Evolutionary conservation across 805 yeast species (phyloP).

Genomic region (Candida gorgasii): DNA sequence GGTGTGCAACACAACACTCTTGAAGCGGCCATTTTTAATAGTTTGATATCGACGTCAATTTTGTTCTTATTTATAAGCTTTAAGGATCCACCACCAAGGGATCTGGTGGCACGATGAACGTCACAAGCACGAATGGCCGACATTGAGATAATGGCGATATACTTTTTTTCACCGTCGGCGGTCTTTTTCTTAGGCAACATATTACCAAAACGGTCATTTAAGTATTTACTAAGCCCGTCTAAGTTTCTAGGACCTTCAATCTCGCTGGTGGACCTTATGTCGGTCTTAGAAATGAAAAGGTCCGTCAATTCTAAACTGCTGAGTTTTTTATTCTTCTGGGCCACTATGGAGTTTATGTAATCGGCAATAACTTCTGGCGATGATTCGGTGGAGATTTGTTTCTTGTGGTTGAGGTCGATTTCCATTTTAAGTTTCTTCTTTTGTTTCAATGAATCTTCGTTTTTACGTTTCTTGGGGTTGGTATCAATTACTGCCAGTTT

Average conservation of each 20-base stretch:
- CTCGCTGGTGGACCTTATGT: conserved; percentile 63
- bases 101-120: conserved; percentile 61
- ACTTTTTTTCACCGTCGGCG: conserved; percentile 35
- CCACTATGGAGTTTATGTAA: conserved; percentile 59
- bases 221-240: conserved; percentile 55
- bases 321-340: conserved; percentile 61
- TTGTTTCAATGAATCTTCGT: conserved; percentile 50
- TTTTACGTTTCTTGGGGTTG: conserved; percentile 20
- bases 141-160: conserved; percentile 59
- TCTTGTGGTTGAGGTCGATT: conserved; percentile 60
- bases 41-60: conserved; percentile 58
- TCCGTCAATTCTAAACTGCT: conserved; percentile 78
- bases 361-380: conserved; percentile 67
- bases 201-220: conserved; percentile 50
- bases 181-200: conserved; percentile 41
- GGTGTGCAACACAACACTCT: conserved; percentile 65
- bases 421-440: conserved; percentile 71
- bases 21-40: conserved; percentile 44
- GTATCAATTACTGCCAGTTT: too few relatives aligned
- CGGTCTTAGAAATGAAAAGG: conserved; percentile 53
- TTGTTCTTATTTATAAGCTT: conserved; percentile 78
- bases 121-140: conserved; percentile 91
- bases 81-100: conserved; percentile 52
- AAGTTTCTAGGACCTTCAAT: conserved; percentile 53
- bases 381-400: conserved; percentile 47